Conservation (phyloP, 2,329 filamentous ascomycete species). For the Pyricularia pennisetigena region DNA sequence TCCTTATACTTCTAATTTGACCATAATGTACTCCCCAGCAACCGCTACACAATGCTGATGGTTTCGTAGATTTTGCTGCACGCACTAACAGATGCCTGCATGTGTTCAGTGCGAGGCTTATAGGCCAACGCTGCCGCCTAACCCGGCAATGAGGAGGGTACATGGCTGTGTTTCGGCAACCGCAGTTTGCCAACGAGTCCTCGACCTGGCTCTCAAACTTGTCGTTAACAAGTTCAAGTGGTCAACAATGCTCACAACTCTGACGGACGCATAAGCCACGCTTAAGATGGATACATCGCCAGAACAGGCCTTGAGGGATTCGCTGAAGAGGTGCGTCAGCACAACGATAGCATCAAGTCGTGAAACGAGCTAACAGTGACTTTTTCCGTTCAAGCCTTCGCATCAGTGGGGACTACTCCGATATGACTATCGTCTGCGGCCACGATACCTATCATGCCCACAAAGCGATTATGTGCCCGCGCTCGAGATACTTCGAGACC, state of each 20-base stretch:
- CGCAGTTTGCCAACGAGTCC: background rate
- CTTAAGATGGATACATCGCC: background rate
- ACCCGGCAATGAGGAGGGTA: background rate
- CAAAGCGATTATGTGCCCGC: conserved; percentile 5
- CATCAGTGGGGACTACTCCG: background rate
- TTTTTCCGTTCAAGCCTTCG: conserved; percentile 5
- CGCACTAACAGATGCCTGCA: too few species aligned
- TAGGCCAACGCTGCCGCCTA: background rate
- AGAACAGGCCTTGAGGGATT: background rate
- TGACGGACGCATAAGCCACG: background rate
- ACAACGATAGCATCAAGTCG: background rate
- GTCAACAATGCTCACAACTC: background rate
- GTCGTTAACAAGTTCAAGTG: background rate
- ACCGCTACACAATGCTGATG: too few species aligned
- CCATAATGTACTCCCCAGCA: too few species aligned
- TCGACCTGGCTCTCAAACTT: background rate
- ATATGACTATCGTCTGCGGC: conserved; percentile 1
- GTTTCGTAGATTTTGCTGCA: too few species aligned
- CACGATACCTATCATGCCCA: conserved; percentile 1
- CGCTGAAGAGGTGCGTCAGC: background rate
- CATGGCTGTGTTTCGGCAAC: background rate
- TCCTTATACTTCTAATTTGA: too few species aligned
- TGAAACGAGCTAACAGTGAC: background rate
- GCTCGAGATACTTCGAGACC: conserved; percentile 2
- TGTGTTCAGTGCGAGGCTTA: background rate